Base-by-base conservation (phyloP, 148 eudicot genomes). In the Camellia granthamiana region DNA sequence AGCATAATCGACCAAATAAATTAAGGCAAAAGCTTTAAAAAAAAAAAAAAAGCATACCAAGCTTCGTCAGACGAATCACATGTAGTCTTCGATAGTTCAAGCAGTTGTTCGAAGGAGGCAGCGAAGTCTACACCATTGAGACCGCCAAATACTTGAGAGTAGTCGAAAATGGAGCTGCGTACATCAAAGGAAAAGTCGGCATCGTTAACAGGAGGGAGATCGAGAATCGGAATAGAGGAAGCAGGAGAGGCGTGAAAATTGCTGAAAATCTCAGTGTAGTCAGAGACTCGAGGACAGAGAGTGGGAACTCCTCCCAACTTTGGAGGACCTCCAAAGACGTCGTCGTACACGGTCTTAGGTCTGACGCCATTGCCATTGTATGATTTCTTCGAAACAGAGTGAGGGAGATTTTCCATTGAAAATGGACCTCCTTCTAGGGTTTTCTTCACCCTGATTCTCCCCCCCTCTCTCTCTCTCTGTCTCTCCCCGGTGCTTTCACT, bases 191-290 rank as follows among this genome's bases (percentile, higher is more conserved):
- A 80, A 47, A 84, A 83, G 41, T 82, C 80, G 56, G 67, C 72
- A 6, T 68, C 81, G 59, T 77, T 84, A 47, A 81, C 80, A 14
- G 88, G 77, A 6, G 99, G 98, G 79, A 94, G 97, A 83, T 94
- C 91, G 41, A 97, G 94, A 30, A 96, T 77, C 14, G 99, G 99
- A 72, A 96, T 92, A 0, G 98, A 93, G 0, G 92, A 89, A 75
- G 82, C 85, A 61, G 83, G 83, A 60, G 89, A 75, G 4, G 86
- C 79, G 81, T 86, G 91, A 71, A 91, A 92, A 21, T 88, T 85
- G 44, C 92, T 87, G 78, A 96, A 96, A 78, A 96, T 94, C 89
- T 96, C 99, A 44, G 85, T 66, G 82, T 96, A 96, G 84, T 96
- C 98, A 49, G 92, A 90, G 21, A 87, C 79, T 14, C 95, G 89